These are phyloP conservation scores for Exophiala phaeomuriformis DNA, from an alignment of 2,329 filamentous ascomycete species.

Conservation along the genomic window DNA sequence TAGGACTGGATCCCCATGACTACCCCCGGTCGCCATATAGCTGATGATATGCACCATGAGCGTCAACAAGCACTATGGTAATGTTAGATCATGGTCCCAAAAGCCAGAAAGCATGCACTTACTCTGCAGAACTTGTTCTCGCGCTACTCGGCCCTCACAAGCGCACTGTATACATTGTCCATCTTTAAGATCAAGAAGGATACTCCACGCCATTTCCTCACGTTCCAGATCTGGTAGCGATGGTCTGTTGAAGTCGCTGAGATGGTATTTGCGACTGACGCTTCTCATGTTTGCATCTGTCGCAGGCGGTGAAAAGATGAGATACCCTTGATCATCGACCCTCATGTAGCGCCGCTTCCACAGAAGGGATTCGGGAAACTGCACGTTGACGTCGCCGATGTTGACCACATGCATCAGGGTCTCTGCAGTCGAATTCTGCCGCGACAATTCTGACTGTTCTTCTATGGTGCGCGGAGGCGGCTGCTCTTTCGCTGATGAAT, in stretches of 20 bases:
- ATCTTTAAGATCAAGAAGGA: conserved; percentile 56
- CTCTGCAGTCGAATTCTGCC: conserved; percentile 14
- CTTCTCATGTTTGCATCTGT: conserved; percentile 52
- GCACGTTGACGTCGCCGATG: conserved; percentile 87
- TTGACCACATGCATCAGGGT: conserved; percentile 52
- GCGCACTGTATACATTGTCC: conserved; percentile 58
- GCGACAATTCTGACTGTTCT: conserved; percentile 28
- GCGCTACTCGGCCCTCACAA: conserved; percentile 50
- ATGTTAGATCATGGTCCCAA: background rate
- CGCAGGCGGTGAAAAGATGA: conserved; percentile 68
- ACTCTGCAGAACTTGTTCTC: conserved; percentile 47
- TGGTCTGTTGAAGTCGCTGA: conserved; percentile 73
- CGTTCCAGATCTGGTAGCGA: conserved; percentile 82
- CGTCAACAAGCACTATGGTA: conserved; percentile 36
- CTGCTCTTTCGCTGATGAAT: conserved; percentile 41
- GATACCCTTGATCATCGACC: conserved; percentile 73
- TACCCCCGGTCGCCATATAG: conserved; percentile 19
- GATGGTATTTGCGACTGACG: conserved; percentile 71
- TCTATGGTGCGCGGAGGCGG: conserved; percentile 32
- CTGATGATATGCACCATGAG: conserved; percentile 33
- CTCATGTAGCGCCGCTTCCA: conserved; percentile 92
- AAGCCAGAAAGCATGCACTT: conserved; percentile 28
- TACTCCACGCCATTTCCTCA: conserved; percentile 86
- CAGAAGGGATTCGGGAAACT: conserved; percentile 89
- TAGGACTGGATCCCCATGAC: conserved; percentile 1